phyloP scores from a whole-genome alignment of 2,329 filamentous ascomycete genomes.

The Fusarium tuaranense region DNA sequence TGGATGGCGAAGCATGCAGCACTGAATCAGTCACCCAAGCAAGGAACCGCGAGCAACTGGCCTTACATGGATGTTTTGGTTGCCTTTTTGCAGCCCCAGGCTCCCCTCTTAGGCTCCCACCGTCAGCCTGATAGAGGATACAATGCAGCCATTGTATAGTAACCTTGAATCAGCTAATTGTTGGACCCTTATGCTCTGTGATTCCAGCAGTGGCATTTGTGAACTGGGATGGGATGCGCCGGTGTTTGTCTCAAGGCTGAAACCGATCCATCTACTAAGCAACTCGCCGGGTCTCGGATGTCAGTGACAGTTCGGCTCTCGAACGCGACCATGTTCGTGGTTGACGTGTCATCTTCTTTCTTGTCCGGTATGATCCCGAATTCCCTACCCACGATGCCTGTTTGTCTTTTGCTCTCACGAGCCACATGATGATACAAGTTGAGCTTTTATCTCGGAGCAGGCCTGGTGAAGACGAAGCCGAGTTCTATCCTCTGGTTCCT shows the following conservation, averaged over 20 bases:
- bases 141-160: slow-evolving; percentile 1
- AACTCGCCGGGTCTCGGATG: neutral
- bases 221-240: neutral
- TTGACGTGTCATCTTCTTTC: slow-evolving; percentile 1
- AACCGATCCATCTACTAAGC: neutral
- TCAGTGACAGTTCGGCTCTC: neutral
- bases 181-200: neutral
- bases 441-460: slow-evolving; percentile 52
- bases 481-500: slow-evolving; percentile 61
- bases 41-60: neutral
- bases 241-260: slow-evolving; percentile 7
- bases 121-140: slow-evolving; percentile 7
- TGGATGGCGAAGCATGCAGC: slow-evolving; percentile 14
- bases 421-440: slow-evolving; percentile 55
- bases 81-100: slow-evolving; percentile 33
- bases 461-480: slow-evolving; percentile 62
- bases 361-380: slow-evolving; percentile 21
- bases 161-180: slow-evolving; percentile 3
- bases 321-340: neutral
- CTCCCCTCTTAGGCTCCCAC: slow-evolving; percentile 19
- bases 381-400: neutral
- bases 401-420: neutral
- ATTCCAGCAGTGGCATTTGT: neutral
- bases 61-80: slow-evolving; percentile 26
- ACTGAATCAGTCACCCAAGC: slow-evolving; percentile 16